Evolutionary conservation across 306 rosid species (phyloP).

Genomic region (Cotoneaster glaucophyllus): DNA sequence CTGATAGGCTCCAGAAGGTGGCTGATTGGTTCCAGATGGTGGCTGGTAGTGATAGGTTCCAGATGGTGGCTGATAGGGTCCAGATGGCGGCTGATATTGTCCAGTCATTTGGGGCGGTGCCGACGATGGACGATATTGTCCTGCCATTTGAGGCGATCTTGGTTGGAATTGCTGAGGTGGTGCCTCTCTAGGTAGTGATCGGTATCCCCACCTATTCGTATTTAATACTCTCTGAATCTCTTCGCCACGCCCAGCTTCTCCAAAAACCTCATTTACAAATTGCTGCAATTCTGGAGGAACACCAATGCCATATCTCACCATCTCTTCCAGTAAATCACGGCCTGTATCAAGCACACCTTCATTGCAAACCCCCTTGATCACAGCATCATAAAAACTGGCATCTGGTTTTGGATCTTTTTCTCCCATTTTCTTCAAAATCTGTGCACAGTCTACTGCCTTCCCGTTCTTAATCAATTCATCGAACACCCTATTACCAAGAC

Average conservation of each 20-base stretch:
- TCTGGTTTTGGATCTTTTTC: conserved; percentile 93
- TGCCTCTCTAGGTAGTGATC: conserved; percentile 18
- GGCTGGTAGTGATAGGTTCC: conserved; percentile 16
- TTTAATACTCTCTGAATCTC: conserved; percentile 65
- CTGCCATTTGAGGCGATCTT: conserved; percentile 27
- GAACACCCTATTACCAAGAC: conserved; percentile 67
- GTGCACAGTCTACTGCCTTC: conserved; percentile 58
- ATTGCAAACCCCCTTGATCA: conserved; percentile 72
- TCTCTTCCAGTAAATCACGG: conserved; percentile 52
- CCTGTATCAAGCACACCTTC: conserved; percentile 51
- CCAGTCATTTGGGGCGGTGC: conserved; percentile 22
- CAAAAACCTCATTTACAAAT: conserved; percentile 41
- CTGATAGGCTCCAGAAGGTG: conserved; percentile 11
- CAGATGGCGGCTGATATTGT: conserved; percentile 18
- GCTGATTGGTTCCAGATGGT: neutral
- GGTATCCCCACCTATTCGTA: conserved; percentile 35
- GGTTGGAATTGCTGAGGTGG: conserved; percentile 21
- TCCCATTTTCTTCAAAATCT: conserved; percentile 82
- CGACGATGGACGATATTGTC: neutral
- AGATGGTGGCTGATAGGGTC: conserved; percentile 16
- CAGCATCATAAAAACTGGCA: conserved; percentile 74
- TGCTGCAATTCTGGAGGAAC: conserved; percentile 56
- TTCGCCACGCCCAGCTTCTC: conserved; percentile 53
- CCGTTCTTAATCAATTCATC: conserved; percentile 68
- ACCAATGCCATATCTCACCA: conserved; percentile 75